Conservation (phyloP, 2,329 filamentous ascomycete genomes). For the Aspergillus tamarii region DNA sequence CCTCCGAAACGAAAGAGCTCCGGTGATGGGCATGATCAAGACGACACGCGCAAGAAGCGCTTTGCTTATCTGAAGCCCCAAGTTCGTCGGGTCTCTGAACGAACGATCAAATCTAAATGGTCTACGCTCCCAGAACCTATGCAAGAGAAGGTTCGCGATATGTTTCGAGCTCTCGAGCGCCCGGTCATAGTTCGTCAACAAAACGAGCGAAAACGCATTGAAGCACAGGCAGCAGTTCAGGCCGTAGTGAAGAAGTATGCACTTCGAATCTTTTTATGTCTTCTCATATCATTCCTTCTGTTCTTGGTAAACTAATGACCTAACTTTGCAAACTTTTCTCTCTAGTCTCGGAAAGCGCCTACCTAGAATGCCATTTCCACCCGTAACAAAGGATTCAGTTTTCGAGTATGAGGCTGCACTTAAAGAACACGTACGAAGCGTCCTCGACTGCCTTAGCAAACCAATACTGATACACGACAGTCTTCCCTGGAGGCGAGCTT, state of each 20-base stretch:
- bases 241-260: slow-evolving; percentile 48
- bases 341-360: slow-evolving; percentile 44
- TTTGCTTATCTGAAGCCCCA: slow-evolving; percentile 46
- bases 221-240: slow-evolving; percentile 45
- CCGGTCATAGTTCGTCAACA: slow-evolving; percentile 48
- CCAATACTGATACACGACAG: slow-evolving; percentile 27
- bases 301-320: background rate
- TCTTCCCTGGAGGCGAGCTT: slow-evolving; percentile 42
- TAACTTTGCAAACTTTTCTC: background rate
- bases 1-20: slow-evolving; percentile 33
- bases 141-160: slow-evolving; percentile 46
- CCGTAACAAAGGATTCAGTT: slow-evolving; percentile 43
- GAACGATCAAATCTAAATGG: slow-evolving; percentile 51
- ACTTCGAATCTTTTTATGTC: background rate
- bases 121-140: slow-evolving; percentile 45
- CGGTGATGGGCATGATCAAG: slow-evolving; percentile 21
- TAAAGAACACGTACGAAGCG: slow-evolving; percentile 43
- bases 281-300: background rate
- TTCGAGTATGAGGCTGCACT: slow-evolving; percentile 50
- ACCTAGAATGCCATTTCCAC: slow-evolving; percentile 51
- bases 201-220: slow-evolving; percentile 46
- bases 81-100: slow-evolving; percentile 45
- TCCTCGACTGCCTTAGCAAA: background rate
- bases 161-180: slow-evolving; percentile 46
- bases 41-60: slow-evolving; percentile 28